Conservation (phyloP, 169 alveolate species). For the Plasmodium yoelii region DNA sequence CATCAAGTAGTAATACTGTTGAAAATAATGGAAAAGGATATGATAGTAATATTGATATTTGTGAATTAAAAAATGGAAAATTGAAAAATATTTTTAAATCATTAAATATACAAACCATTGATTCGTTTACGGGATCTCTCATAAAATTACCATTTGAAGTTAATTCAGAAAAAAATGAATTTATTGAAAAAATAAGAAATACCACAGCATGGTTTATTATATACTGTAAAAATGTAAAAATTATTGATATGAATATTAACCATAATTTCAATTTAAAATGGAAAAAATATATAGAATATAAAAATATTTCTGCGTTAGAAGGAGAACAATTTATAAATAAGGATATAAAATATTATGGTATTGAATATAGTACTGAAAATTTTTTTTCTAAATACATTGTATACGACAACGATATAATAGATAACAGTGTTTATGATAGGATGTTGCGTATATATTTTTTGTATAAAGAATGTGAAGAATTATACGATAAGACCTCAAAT, state of each 20-base stretch:
- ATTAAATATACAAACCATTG: slow-evolving; percentile 6
- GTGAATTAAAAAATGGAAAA: neutral
- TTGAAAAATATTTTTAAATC: slow-evolving; percentile 18
- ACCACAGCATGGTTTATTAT: slow-evolving; percentile 25
- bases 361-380: slow-evolving; percentile 8
- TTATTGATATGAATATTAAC: slow-evolving; percentile 30
- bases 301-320: slow-evolving; percentile 15
- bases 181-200: slow-evolving; percentile 26
- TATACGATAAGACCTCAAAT: neutral
- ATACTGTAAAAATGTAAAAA: slow-evolving; percentile 14
- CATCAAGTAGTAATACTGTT: neutral
- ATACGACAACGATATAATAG: slow-evolving; percentile 1
- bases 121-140: slow-evolving; percentile 39
- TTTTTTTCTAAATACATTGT: slow-evolving; percentile 5
- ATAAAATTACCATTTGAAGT: slow-evolving; percentile 19
- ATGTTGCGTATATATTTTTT: slow-evolving; percentile 16
- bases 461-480: slow-evolving; percentile 13
- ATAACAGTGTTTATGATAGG: neutral
- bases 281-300: neutral
- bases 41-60: neutral
- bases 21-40: neutral
- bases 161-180: neutral
- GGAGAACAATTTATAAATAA: neutral
- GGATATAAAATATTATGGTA: slow-evolving; percentile 8
- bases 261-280: slow-evolving; percentile 11